Evolutionary conservation across 2,329 filamentous ascomycete species (phyloP), one percentile per base, ranked within the genome.

Genomic region (Fusarium nanum): DNA sequence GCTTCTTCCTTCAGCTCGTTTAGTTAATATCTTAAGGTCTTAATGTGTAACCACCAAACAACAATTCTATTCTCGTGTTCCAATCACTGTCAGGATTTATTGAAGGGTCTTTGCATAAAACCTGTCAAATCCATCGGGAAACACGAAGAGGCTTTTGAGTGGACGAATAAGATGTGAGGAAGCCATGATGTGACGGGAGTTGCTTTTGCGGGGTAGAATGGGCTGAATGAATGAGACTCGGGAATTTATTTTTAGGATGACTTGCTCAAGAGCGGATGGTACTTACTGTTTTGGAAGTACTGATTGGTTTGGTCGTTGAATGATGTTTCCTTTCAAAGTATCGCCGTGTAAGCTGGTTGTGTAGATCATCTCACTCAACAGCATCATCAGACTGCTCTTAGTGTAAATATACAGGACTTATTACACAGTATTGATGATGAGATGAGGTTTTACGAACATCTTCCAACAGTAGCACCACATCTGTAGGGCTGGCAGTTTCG

Each of bases 191-290:
- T 5, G 54, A 40, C 28, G 20, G 47, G 47, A 14, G 20, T 65
- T 52, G 14, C 46, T 55, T 55, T 55, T 68, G 66, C 66, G 66
- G 65, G 66, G 66, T 66, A 66, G 30, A 3, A 45, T 54, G 55
- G 44, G 34, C 49, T 52, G 49, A 52, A 41, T 28, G 18, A 41
- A 66, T 41, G 44, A 37, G 25, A 44, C 44, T 40, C 11, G 37
- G 18, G 34, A 28, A 46, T 61, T 66, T 66, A 67, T 69, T 68
- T 68, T 69, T 68, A 69, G 65, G n/a, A 12, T 20, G 9, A 9
- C 20, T 11, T 7, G 10, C 23, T 8, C 40, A 20, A 40, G 18
- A 47, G 10, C 53, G 32, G 47, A 12, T n/a, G 5, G 5, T 68
- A 37, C 44, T 14, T 40, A 40, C 42, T 12, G 9, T 37, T 53